Evolutionary conservation across 148 eudicot genomes (phyloP), one percentile per base, ranked within the genome.

Genomic region (Cornus controversa): DNA sequence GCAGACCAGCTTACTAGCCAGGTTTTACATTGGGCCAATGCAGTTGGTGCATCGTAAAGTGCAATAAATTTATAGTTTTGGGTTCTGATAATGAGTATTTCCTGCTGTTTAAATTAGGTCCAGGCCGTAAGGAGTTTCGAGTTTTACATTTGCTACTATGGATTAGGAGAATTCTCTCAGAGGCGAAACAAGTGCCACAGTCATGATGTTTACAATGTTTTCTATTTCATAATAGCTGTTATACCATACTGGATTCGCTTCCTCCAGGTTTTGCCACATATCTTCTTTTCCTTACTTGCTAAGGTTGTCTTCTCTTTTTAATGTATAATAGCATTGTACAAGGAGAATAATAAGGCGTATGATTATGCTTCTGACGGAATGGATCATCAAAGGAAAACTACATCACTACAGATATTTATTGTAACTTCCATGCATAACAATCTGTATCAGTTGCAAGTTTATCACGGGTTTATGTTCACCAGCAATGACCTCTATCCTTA

Each of bases 191-290:
- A 76, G 77, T 94, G 98, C 81, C 86, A 79, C 45, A 75, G 47
- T 29, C 76, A 69, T 72, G 90, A 80, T 79, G 87, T 76, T 67
- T 94, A 86, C 80, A 89, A 84, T 67, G 83, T 81, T 70, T 94
- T 94, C 85, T 92, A 92, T 70, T 89, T 82, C 80, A 79, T 94
- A 70, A 53, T 92, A 72, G 98, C 94, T 10, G 79, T 89, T 63
- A 71, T 90, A 76, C 98, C 98, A 26, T 92, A 89, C 75, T 94
- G 98, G 93, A 77, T 88, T 63, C 94, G 97, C 69, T 88, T 87
- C 84, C 87, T 94, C 65, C 98, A 94, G 98, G 98, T 92, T 66
- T 29, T 62, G 16, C 70, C 34, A 54, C 54, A 9, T 50, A 67
- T 72, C 64, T 78, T 31, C 4, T 14, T 54, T 54, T 20, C 22